A percentile compares a stretch with the other conserved stretches of the same genome.
Evolutionary conservation across 2,329 filamentous ascomycete genomes (phyloP).

Genomic region (Pseudogymnoascus sp.): DNA sequence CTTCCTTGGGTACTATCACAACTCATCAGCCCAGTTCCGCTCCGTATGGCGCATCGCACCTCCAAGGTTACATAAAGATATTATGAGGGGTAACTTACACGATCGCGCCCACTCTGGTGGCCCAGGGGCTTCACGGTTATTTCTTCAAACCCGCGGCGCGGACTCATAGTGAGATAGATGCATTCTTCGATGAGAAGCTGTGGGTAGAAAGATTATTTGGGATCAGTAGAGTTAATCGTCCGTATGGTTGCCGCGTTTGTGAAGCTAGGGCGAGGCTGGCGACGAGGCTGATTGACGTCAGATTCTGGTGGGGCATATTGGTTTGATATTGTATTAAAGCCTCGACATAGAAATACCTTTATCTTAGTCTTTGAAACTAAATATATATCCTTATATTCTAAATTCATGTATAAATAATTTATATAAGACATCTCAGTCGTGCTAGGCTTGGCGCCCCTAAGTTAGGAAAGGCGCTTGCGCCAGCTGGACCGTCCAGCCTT

Average conservation of each 20-base stretch:
- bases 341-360: not conserved
- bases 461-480: no score
- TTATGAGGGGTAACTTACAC: slow-evolving; percentile 11
- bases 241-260: not conserved
- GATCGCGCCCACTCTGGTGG: slow-evolving; percentile 12
- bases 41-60: not conserved
- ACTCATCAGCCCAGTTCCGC: not conserved
- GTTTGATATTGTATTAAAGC: not conserved
- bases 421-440: no score
- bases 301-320: not conserved
- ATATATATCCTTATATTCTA: not conserved
- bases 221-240: not conserved
- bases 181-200: not conserved
- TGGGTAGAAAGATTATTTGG: not conserved
- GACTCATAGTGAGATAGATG: not conserved
- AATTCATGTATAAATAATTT: not conserved
- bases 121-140: slow-evolving; percentile 16
- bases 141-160: slow-evolving; percentile 13
- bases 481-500: no score
- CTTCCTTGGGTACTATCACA: slow-evolving; percentile 3
- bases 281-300: slow-evolving; percentile 5
- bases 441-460: no score
- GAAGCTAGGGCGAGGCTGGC: slow-evolving; percentile 7
- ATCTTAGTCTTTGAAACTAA: not conserved
- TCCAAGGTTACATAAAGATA: not conserved